Evolutionary conservation across 345 rosid species (phyloP).

Genomic region (Camelina sativa): DNA sequence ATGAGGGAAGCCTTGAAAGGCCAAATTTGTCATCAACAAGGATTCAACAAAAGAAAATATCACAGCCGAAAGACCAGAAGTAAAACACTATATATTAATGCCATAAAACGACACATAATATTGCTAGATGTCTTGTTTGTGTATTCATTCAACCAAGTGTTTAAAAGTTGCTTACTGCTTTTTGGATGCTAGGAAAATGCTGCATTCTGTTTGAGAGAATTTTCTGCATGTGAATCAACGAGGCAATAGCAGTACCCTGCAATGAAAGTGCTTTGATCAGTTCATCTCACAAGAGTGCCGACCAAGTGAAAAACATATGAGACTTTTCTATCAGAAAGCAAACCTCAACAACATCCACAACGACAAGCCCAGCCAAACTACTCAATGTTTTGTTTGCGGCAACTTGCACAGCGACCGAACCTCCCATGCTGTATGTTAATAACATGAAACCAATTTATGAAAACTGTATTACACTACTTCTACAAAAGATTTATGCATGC

Average conservation of each 20-base stretch:
- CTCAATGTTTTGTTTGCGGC: constrained; percentile 78
- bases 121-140: background rate
- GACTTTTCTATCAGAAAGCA: constrained; percentile 29
- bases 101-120: background rate
- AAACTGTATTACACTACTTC: background rate
- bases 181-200: constrained; percentile 81
- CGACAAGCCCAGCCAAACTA: constrained; percentile 83
- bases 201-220: constrained; percentile 85
- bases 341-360: constrained; percentile 98
- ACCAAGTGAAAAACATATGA: constrained; percentile 20
- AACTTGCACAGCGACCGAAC: constrained; percentile 91
- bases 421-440: constrained; percentile 81
- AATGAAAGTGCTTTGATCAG: constrained; percentile 33
- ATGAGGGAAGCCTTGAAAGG: background rate
- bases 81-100: background rate
- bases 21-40: background rate
- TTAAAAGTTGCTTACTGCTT: constrained; percentile 61
- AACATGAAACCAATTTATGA: constrained; percentile 12
- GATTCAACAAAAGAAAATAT: constrained; percentile 5
- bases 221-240: constrained; percentile 93
- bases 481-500: constrained; percentile 6
- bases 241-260: constrained; percentile 96
- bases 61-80: background rate
- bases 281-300: constrained; percentile 33
- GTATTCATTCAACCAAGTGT: background rate